These are phyloP conservation scores for Nicotiana paniculata DNA, from an alignment of 257 asterid genomes.

Conservation along the genomic window DNA sequence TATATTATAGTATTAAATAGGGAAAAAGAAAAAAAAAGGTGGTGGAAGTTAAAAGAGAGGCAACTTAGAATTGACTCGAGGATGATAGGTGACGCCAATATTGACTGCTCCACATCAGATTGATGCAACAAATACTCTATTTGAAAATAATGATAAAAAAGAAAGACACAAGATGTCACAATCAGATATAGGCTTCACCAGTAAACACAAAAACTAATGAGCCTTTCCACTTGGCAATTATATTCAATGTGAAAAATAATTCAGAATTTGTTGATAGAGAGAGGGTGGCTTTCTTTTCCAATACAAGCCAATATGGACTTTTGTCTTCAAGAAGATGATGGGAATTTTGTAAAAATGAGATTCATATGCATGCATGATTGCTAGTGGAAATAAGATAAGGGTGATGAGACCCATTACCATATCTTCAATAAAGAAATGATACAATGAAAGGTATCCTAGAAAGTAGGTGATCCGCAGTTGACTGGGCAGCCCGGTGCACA, in stretches of 20 bases:
- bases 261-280: conserved; percentile 3
- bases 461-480: conserved; percentile 12
- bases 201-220: conserved; percentile 16
- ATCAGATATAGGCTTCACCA: conserved; percentile 18
- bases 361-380: conserved; percentile 44
- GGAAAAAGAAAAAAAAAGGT: background rate
- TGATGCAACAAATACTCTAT: conserved; percentile 26
- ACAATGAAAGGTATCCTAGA: conserved; percentile 13
- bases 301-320: conserved; percentile 25
- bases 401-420: conserved; percentile 31
- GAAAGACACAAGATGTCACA: conserved; percentile 7
- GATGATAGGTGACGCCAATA: background rate
- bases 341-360: conserved; percentile 20
- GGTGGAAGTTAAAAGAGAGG: background rate
- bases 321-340: conserved; percentile 23
- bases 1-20: background rate
- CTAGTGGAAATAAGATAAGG: conserved; percentile 12
- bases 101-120: background rate
- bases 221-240: conserved; percentile 19
- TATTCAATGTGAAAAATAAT: conserved; percentile 5
- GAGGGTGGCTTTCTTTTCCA: conserved; percentile 13
- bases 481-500: background rate
- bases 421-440: conserved; percentile 20
- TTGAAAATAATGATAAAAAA: conserved; percentile 4
- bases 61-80: conserved; percentile 17